A percentile compares a stretch with the other conserved stretches of the same genome.
phyloP scores from a whole-genome alignment of 2,329 filamentous ascomycete species.

The Claviceps paspali region DNA sequence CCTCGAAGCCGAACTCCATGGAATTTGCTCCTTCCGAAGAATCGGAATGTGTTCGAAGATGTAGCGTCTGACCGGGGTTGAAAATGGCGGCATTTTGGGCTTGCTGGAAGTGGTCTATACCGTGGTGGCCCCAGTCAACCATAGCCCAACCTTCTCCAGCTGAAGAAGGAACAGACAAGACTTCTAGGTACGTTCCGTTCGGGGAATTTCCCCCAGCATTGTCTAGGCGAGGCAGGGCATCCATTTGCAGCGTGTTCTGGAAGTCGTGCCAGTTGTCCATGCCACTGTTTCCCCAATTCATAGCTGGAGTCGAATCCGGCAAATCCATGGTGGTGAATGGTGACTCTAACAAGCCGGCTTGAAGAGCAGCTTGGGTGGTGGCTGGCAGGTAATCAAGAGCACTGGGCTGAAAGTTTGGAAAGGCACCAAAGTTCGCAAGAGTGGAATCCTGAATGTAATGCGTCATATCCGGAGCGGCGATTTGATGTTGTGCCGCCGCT shows the following conservation, averaged over 20 bases:
- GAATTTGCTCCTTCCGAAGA: conserved; percentile 59
- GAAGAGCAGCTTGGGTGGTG: conserved; percentile 48
- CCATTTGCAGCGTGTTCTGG: conserved; percentile 42
- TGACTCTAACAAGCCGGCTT: conserved; percentile 47
- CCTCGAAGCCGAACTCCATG: conserved; percentile 63
- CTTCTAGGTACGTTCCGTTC: conserved; percentile 55
- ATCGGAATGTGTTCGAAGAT: conserved; percentile 74
- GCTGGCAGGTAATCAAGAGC: conserved; percentile 46
- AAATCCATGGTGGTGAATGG: conserved; percentile 45
- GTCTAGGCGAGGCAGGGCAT: conserved; percentile 24
- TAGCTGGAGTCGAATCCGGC: conserved; percentile 37
- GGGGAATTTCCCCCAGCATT: conserved; percentile 31
- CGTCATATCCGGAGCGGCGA: conserved; percentile 30
- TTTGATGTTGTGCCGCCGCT: conserved; percentile 19
- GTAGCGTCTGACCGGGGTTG: conserved; percentile 81
- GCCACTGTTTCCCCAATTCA: conserved; percentile 44
- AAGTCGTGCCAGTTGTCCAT: conserved; percentile 73
- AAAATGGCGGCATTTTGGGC: conserved; percentile 55
- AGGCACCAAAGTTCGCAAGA: conserved; percentile 39
- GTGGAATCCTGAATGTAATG: conserved; percentile 42
- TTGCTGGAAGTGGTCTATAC: conserved; percentile 43
- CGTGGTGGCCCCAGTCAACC: conserved; percentile 60
- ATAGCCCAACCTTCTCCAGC: conserved; percentile 80
- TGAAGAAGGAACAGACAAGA: conserved; percentile 65
- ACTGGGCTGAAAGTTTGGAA: conserved; percentile 37